Evolutionary conservation across 805 yeast genomes (phyloP).

Genomic region (Candida alai): DNA sequence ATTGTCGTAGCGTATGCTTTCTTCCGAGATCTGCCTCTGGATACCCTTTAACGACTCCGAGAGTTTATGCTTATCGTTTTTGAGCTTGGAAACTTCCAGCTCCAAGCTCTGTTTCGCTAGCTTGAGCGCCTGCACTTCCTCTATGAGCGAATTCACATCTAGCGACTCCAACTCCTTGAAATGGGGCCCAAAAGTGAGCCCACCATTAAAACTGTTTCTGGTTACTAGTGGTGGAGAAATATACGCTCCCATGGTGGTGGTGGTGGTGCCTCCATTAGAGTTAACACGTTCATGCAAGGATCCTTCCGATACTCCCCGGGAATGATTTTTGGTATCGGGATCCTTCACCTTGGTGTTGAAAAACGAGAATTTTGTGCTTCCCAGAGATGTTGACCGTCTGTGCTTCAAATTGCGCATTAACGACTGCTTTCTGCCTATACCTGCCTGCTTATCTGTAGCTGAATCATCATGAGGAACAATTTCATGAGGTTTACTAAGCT

Average conservation of each 20-base stretch:
- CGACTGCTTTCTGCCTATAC: constrained; percentile 7
- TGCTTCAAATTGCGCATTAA: constrained; percentile 27
- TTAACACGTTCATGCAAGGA: constrained; percentile 20
- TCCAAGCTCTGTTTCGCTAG: constrained; percentile 8
- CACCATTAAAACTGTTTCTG: constrained; percentile 1
- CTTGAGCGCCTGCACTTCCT: constrained; percentile 14
- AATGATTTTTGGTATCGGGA: constrained; percentile 23
- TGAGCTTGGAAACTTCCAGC: constrained; percentile 21
- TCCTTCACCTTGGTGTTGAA: constrained; percentile 27
- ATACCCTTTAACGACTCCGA: constrained; percentile 32
- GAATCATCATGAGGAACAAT: constrained; percentile 30
- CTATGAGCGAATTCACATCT: background rate
- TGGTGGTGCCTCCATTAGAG: constrained; percentile 6
- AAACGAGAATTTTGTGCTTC: constrained; percentile 29
- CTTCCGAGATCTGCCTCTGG: constrained; percentile 37
- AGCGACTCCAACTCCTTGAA: no score
- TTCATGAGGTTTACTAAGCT: constrained; percentile 1
- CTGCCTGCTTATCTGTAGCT: constrained; percentile 22
- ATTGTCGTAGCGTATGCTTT: constrained; percentile 40
- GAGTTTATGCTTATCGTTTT: no score
- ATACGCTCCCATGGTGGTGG: no score
- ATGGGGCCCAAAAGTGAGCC: constrained; percentile 1
- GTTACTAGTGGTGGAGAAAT: constrained; percentile 40
- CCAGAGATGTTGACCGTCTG: constrained; percentile 38
- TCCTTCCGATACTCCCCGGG: constrained; percentile 39